A percentile compares a stretch with the other conserved stretches of the same genome.
phyloP scores from a whole-genome alignment of 192 early-diverging fungal species.

The Coemansia asiatica region DNA sequence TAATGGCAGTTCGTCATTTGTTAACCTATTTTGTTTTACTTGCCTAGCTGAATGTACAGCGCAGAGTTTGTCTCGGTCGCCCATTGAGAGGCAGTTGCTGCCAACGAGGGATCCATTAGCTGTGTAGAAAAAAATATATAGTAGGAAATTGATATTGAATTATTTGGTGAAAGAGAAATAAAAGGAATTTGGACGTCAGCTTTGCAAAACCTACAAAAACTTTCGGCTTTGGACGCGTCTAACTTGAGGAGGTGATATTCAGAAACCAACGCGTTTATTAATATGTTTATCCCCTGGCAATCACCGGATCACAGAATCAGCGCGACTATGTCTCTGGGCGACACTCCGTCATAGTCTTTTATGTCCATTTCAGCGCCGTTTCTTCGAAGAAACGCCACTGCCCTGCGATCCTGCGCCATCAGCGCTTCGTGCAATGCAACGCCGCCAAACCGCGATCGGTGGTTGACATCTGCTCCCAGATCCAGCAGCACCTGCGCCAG shows the following conservation, averaged over 20 bases:
- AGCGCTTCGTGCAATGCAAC: slow-evolving; percentile 49
- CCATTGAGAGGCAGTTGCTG: slow-evolving; percentile 47
- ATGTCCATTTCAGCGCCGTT: slow-evolving; percentile 47
- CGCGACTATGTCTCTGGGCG: slow-evolving; percentile 48
- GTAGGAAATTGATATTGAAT: too few relatives aligned
- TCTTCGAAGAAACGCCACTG: slow-evolving; percentile 40
- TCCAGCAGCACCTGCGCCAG: slow-evolving; percentile 34
- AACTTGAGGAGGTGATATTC: too few relatives aligned
- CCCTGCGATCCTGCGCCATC: slow-evolving; percentile 47
- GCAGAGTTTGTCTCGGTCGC: slow-evolving; percentile 43
- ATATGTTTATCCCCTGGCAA: too few relatives aligned
- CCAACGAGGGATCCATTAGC: slow-evolving; percentile 30
- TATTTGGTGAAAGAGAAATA: too few relatives aligned
- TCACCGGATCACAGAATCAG: slow-evolving; percentile 24
- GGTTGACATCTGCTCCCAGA: slow-evolving; percentile 45
- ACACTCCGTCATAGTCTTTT: slow-evolving; percentile 46
- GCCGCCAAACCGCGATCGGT: slow-evolving; percentile 48
- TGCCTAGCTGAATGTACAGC: slow-evolving; percentile 37
- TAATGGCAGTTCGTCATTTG: too few relatives aligned
- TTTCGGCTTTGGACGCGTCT: too few relatives aligned
- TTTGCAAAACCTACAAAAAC: too few relatives aligned
- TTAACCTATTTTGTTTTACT: slow-evolving; percentile 10
- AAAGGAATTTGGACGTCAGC: too few relatives aligned
- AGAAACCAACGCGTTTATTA: background rate
- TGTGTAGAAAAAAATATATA: background rate